phyloP scores from a whole-genome alignment of 2,329 filamentous ascomycete genomes.

The Chalara sp. region DNA sequence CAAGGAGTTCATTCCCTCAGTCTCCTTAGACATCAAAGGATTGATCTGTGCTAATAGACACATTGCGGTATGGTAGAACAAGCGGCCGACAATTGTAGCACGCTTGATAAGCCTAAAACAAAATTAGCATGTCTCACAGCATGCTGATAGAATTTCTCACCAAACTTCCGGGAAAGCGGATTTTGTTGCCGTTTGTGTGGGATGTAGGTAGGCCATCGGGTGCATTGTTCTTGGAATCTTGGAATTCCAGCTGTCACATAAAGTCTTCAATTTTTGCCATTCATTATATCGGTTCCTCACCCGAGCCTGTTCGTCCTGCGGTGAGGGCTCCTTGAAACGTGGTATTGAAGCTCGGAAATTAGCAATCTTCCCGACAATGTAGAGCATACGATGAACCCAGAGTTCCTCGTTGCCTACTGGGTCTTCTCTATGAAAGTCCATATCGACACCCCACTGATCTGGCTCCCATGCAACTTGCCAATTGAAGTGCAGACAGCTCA shows the following conservation, averaged over 20 bases:
- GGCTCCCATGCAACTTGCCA: slow-evolving; percentile 86
- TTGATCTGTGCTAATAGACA: slow-evolving; percentile 75
- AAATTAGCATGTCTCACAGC: slow-evolving; percentile 17
- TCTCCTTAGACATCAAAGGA: slow-evolving; percentile 51
- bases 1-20: slow-evolving; percentile 61
- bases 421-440: slow-evolving; percentile 57
- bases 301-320: slow-evolving; percentile 56
- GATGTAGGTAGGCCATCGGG: slow-evolving; percentile 70
- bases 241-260: slow-evolving; percentile 78
- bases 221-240: slow-evolving; percentile 80
- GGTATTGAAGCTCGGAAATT: slow-evolving; percentile 74
- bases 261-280: slow-evolving; percentile 73
- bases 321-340: slow-evolving; percentile 49
- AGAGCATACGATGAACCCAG: slow-evolving; percentile 86
- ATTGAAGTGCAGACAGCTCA: slow-evolving; percentile 80
- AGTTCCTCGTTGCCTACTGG: slow-evolving; percentile 64
- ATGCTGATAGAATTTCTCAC: slow-evolving; percentile 38
- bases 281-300: slow-evolving; percentile 61
- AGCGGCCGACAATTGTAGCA: slow-evolving; percentile 69
- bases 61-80: slow-evolving; percentile 87
- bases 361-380: slow-evolving; percentile 78
- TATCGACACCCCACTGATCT: slow-evolving; percentile 81
- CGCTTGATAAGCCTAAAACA: slow-evolving; percentile 67
- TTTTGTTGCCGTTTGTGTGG: slow-evolving; percentile 58
- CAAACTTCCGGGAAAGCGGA: slow-evolving; percentile 84